These are phyloP conservation scores for Lipomyces yarrowii DNA, from an alignment of 1,139 yeast species.

Conservation along the genomic window DNA sequence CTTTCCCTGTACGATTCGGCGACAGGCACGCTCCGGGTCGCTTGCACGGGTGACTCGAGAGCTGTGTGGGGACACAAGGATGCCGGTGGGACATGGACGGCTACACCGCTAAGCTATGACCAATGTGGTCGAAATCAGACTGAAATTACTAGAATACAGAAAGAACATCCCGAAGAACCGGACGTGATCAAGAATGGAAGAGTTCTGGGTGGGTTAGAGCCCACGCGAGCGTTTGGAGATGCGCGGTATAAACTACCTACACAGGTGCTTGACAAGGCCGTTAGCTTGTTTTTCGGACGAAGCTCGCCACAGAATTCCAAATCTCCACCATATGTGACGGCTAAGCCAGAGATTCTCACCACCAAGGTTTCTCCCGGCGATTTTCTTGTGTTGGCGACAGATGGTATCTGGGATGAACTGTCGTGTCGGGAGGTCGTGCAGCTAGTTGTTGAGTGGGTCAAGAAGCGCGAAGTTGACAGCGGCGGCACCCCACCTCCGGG, in stretches of 20 bases:
- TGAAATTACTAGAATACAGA: slow-evolving; percentile 79
- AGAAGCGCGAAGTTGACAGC: slow-evolving; percentile 38
- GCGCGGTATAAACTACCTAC: slow-evolving; percentile 87
- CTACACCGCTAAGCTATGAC: slow-evolving; percentile 80
- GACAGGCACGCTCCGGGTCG: slow-evolving; percentile 74
- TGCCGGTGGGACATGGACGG: slow-evolving; percentile 73
- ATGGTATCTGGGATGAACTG: slow-evolving; percentile 90
- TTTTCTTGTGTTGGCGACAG: slow-evolving; percentile 90
- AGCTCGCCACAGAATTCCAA: slow-evolving; percentile 73
- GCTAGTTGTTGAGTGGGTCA: slow-evolving; percentile 93
- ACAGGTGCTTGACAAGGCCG: slow-evolving; percentile 71
- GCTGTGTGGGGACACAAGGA: slow-evolving; percentile 80
- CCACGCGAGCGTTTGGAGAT: slow-evolving; percentile 96
- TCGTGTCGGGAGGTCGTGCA: slow-evolving; percentile 92
- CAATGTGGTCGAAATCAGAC: slow-evolving; percentile 92
- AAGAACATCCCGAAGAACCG: slow-evolving; percentile 92
- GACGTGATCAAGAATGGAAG: slow-evolving; percentile 78
- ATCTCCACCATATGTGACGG: slow-evolving; percentile 97
- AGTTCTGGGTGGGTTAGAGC: slow-evolving; percentile 92
- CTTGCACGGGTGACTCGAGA: slow-evolving; percentile 95
- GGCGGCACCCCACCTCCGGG: slow-evolving; percentile 54
- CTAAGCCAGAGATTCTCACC: slow-evolving; percentile 89
- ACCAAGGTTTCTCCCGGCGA: slow-evolving; percentile 78
- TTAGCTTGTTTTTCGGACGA: slow-evolving; percentile 81
- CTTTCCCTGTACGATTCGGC: slow-evolving; percentile 83